Percentiles rank a stretch among this genome's conserved stretches.
phyloP scores from a whole-genome alignment of 176 grass and related monocot species.

The Ananas comosus region DNA sequence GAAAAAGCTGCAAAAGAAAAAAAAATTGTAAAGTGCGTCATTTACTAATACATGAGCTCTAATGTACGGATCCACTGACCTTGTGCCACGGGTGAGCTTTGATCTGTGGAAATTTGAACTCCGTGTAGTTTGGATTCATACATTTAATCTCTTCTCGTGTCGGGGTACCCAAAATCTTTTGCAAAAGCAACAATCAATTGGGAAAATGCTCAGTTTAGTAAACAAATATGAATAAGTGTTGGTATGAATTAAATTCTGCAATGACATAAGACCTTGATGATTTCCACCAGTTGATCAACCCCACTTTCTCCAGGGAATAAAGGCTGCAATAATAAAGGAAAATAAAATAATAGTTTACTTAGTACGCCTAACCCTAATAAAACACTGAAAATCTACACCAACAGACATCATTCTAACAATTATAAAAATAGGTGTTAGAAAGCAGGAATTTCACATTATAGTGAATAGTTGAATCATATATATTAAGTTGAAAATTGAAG shows the following conservation, averaged over 20 bases:
- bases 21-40: constrained; percentile 14
- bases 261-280: constrained; percentile 67
- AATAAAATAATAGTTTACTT: neutral
- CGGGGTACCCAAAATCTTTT: constrained; percentile 85
- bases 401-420: too few relatives aligned
- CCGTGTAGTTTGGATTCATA: constrained; percentile 90
- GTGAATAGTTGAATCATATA: neutral
- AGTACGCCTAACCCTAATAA: neutral
- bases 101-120: constrained; percentile 93
- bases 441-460: neutral
- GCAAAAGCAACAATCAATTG: constrained; percentile 10
- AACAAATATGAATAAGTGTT: neutral
- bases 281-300: constrained; percentile 93
- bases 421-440: neutral
- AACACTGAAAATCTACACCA: neutral
- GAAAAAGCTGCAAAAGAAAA: constrained; percentile 45
- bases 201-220: neutral
- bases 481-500: too few relatives aligned
- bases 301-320: constrained; percentile 91
- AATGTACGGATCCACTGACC: constrained; percentile 31
- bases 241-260: constrained; percentile 2
- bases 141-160: constrained; percentile 97
- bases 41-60: neutral
- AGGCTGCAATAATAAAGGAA: constrained; percentile 36
- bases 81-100: constrained; percentile 99